Base-by-base conservation (phyloP, 805 yeast genomes). In the Isabelozyma heimii region DNA sequence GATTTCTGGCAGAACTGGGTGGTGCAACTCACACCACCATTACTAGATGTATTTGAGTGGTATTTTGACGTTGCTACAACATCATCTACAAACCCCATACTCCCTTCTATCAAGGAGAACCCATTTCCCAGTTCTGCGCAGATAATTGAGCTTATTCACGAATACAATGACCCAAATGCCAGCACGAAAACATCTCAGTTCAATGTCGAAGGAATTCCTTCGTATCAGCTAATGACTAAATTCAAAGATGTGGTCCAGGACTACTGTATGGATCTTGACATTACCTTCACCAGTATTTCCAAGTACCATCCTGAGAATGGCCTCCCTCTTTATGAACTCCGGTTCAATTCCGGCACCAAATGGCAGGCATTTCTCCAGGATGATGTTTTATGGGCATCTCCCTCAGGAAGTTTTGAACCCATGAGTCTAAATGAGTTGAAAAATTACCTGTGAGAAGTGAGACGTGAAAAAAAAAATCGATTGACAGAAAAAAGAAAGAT, bases 211-310 rank as follows among this genome's bases (percentile, higher is more conserved):
- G 43, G 43, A 16, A 6, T 40, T 4, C 82, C 84, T 0, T 54
- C 74, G 9, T 68, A 70, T 37, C 70, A 69, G 40, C 63, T 81
- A 1, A 55, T 65, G 28, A 69, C 77, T 4, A 72, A 87, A 0
- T 84, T 84, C 59, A 83, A 76, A 52, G 89, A 87, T 46, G 84
- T 89, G 15, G 80, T 89, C 2, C 81, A 77, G 46, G 80, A 80
- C 2, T 80, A 71, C 57, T 89, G 96, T 56, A 59, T 72, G 24
- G 65, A 68, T 2, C 65, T 80, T 44, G 79, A 79, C 37, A 69
- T 84, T 20, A 57, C 75, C 8, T 66, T 83, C 20, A 49, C 65
- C 1, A 72, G 75, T 4, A 49, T 64, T 15, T 61, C 65, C 12
- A 49, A 52, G 55, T 64, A 62, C 15, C 75, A 68, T 45, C 58